Evolutionary conservation across 176 grass and related monocot genomes (phyloP).

Genomic region (Triticum turgidum): DNA sequence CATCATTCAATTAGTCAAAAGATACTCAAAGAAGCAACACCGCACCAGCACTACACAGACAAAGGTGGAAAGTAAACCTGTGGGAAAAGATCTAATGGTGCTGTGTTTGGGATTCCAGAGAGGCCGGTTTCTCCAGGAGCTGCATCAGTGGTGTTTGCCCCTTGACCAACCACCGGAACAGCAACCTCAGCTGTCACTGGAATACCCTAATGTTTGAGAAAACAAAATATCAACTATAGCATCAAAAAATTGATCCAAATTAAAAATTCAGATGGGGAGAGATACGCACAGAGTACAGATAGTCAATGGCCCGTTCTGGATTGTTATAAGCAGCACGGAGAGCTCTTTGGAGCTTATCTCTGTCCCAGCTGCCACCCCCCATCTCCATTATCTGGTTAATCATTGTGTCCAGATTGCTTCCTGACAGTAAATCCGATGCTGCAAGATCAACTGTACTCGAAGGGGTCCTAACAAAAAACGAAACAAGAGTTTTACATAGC

Average conservation of each 20-base stretch:
- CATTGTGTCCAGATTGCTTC: conserved; percentile 59
- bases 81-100: conserved; percentile 94
- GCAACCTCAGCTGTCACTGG: conserved; percentile 73
- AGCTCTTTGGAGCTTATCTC: conserved; percentile 68
- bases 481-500: background rate
- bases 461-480: conserved; percentile 45
- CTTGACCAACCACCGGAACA: conserved; percentile 60
- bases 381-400: conserved; percentile 92
- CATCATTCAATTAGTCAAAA: conserved; percentile 34
- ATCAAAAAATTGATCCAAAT: conserved; percentile 9
- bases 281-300: conserved; percentile 84
- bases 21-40: conserved; percentile 12
- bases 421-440: conserved; percentile 64
- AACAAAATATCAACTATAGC: conserved; percentile 20
- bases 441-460: conserved; percentile 52
- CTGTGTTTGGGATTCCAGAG: conserved; percentile 72
- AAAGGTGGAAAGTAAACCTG: conserved; percentile 47
- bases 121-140: conserved; percentile 35
- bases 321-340: conserved; percentile 96
- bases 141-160: conserved; percentile 32
- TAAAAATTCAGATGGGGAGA: background rate
- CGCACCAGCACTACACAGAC: background rate
- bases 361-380: conserved; percentile 97
- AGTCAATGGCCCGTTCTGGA: conserved; percentile 94
- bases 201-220: conserved; percentile 66